Percentiles rank a stretch among this genome's conserved stretches.
Conservation (phyloP, 2,329 filamentous ascomycete species). For the Sporothrix humicola region DNA sequence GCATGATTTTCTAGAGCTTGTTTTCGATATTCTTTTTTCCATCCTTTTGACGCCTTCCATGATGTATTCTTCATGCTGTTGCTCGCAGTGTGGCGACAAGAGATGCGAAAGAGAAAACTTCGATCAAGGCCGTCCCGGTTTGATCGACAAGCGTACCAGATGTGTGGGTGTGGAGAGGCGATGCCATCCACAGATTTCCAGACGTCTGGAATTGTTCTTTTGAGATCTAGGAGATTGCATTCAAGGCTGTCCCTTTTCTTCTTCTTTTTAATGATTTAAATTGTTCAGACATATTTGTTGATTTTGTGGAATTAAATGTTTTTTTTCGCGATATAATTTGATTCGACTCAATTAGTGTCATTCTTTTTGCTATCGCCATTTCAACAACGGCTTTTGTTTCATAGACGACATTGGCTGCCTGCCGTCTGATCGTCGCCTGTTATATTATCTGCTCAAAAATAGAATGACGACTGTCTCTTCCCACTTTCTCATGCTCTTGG, state of each 20-base stretch:
- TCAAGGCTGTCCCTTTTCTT: no score
- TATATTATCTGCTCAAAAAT: not conserved
- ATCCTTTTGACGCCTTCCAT: no score
- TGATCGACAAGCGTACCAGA: not conserved
- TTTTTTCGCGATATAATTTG: no score
- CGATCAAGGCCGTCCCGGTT: slow-evolving; percentile 12
- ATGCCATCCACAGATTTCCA: not conserved
- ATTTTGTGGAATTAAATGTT: no score
- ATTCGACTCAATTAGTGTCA: no score
- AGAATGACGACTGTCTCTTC: not conserved
- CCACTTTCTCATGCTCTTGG: not conserved
- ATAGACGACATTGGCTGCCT: no score
- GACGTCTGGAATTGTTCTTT: slow-evolving; percentile 18
- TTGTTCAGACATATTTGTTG: no score
- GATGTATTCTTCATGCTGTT: no score
- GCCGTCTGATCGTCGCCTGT: slow-evolving; percentile 8
- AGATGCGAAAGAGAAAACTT: not conserved
- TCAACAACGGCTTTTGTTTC: not conserved
- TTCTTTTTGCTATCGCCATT: no score
- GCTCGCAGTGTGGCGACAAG: not conserved
- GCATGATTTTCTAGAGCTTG: not conserved
- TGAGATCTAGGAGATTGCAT: not conserved
- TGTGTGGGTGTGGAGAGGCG: not conserved
- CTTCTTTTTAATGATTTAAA: no score
- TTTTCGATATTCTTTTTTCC: not conserved